Evolutionary conservation across 164 flowering plant species (phyloP), one percentile per base, ranked within the genome.

Genomic region (Tinospora cordifolia): DNA sequence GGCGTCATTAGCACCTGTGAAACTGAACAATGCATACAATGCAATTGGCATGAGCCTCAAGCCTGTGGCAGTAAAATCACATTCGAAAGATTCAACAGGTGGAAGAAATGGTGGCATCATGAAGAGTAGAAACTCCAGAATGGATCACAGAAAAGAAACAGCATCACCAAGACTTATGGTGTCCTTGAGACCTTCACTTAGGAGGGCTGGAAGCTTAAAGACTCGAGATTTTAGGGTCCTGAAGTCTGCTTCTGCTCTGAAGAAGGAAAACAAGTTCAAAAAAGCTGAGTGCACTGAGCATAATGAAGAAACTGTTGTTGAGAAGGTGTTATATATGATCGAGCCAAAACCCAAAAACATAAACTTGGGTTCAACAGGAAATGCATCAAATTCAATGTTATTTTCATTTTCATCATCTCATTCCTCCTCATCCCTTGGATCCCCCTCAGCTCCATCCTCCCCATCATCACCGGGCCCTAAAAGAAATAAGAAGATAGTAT

Each of bases 321-420:
- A 82, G 71, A 87, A 81, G 80, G 81, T 77, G 68, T 21, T 83
- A 68, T 67, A 81, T n/a, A 51, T 82, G n/a, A 74, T 84, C 67
- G 84, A 79, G 69, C 71, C 76, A 15, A 68, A 75, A 44, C 30
- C 81, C 59, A 78, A 74, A 58, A 51, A 71, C 30, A 74, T 70
- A 69, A 74, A 13, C 68, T 63, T 68, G 34, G 65, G 12, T 6
- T n/a, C 58, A 65, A 15, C 59, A 39, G 71, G 27, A 64, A 65
- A 70, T 41, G 74, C 22, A 39, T 47, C 21, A 63, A 49, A 57
- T 51, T 12, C 66, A 8, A 62, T 63, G 60, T 60, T 40, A 22
- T 64, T 65, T 19, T 67, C 79, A 57, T 19, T 68, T 41, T 69
- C 77, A 41, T 63, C 75, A 59, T 30, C 75, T 19, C 65, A 27